A percentile compares a stretch with the other conserved stretches of the same genome.
phyloP scores from a whole-genome alignment of 75 land plant genomes.

The Isoetes taiwanensis region DNA sequence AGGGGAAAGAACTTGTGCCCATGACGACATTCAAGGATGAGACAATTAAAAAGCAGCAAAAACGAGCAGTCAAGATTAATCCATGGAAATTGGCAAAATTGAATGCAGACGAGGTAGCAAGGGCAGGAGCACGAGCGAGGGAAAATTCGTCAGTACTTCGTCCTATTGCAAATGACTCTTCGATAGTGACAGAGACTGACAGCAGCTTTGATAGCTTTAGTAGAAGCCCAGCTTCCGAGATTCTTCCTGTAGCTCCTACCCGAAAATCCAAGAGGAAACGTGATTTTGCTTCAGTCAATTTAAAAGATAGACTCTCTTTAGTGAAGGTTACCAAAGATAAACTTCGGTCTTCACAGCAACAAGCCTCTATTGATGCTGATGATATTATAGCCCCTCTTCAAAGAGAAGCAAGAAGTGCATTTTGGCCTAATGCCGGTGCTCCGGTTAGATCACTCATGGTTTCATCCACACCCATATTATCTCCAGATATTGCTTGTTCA shows the following conservation, averaged over 20 bases:
- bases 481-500: too few species aligned
- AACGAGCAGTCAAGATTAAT: conserved; percentile 56
- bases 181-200: conserved; percentile 30
- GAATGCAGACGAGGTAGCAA: conserved; percentile 77
- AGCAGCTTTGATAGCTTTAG: conserved; percentile 40
- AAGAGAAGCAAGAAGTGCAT: conserved; percentile 2
- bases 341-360: too few species aligned
- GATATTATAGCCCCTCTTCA: too few species aligned
- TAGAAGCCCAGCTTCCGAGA: conserved; percentile 1
- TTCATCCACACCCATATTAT: too few species aligned
- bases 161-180: conserved; percentile 32
- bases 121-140: conserved; percentile 71
- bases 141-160: conserved; percentile 67
- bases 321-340: too few species aligned
- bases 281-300: not conserved
- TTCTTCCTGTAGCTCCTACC: conserved; percentile 7
- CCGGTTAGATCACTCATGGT: too few species aligned
- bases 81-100: conserved; percentile 86
- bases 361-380: not conserved
- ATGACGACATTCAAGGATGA: conserved; percentile 29
- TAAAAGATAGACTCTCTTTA: not conserved
- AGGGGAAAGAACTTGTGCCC: not conserved
- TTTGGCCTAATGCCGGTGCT: too few species aligned
- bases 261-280: conserved; percentile 32
- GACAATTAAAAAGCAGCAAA: conserved; percentile 22